These are phyloP conservation scores for Arachis monticola DNA, from an alignment of 331 rosid species.

Conservation along the genomic window DNA sequence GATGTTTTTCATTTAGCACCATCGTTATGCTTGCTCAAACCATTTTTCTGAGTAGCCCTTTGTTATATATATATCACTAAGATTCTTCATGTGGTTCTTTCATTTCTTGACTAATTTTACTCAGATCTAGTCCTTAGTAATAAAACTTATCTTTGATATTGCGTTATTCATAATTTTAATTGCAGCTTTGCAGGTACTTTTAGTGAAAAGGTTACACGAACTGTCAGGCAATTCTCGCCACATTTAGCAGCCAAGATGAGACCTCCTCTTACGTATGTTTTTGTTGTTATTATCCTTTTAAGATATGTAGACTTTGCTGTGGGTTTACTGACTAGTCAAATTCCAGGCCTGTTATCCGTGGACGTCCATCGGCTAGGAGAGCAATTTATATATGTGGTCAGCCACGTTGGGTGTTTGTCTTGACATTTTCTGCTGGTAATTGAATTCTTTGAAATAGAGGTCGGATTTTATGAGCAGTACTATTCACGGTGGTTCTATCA, in stretches of 20 bases:
- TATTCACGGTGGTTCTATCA: not conserved
- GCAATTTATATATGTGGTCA: conserved; percentile 48
- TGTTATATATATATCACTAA: too few relatives aligned
- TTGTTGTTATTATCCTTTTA: conserved; percentile 17
- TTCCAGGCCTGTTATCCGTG: conserved; percentile 89
- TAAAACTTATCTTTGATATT: not conserved
- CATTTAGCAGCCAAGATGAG: conserved; percentile 96
- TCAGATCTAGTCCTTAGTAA: not conserved
- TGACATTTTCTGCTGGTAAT: conserved; percentile 74
- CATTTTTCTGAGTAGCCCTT: not conserved
- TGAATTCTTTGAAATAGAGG: conserved; percentile 15
- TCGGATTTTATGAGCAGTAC: conserved; percentile 10
- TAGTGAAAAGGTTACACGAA: conserved; percentile 84
- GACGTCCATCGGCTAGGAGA: conserved; percentile 89
- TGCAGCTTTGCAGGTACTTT: conserved; percentile 88
- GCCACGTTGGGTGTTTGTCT: conserved; percentile 74
- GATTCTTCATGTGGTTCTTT: not conserved
- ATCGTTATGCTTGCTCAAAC: not conserved
- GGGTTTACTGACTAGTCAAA: conserved; percentile 22
- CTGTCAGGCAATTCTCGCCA: conserved; percentile 85
- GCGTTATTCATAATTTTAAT: conserved; percentile 3
- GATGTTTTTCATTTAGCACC: not conserved
- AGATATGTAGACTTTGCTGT: conserved; percentile 5
- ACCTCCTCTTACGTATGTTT: conserved; percentile 87
- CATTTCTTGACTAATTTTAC: not conserved